A percentile compares a stretch with the other conserved stretches of the same genome.
Evolutionary conservation across 1,284 basidiomycete species (phyloP).

Genomic region (Cronartium quercuum): DNA sequence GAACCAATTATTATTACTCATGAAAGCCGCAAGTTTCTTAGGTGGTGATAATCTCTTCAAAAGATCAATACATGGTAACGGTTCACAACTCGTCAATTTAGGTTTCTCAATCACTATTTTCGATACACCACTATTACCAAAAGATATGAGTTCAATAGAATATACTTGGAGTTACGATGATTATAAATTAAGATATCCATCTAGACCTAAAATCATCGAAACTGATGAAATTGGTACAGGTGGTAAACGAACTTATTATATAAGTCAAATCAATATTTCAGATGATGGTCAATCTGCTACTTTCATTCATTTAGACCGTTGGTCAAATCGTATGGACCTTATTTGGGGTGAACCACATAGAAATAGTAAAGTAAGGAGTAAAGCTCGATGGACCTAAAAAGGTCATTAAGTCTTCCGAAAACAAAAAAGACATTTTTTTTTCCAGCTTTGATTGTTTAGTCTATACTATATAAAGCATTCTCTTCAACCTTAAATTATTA

Average conservation of each 20-base stretch:
- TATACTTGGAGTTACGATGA: slow-evolving; percentile 26
- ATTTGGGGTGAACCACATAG: slow-evolving; percentile 2
- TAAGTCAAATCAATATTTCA: neutral
- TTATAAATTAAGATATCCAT: slow-evolving; percentile 5
- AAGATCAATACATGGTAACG: slow-evolving; percentile 43
- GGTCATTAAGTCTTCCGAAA: too few species aligned
- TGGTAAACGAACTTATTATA: slow-evolving; percentile 25
- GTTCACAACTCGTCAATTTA: slow-evolving; percentile 42
- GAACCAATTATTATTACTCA: slow-evolving; percentile 39
- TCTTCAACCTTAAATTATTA: neutral
- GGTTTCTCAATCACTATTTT: slow-evolving; percentile 43
- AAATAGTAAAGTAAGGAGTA: neutral
- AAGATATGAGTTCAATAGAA: slow-evolving; percentile 40
- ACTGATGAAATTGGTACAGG: slow-evolving; percentile 19
- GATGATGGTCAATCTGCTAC: neutral
- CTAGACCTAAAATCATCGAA: slow-evolving; percentile 8
- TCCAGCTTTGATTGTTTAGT: neutral
- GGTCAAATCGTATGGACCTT: slow-evolving; percentile 11
- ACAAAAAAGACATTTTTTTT: too few species aligned
- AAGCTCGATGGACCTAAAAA: neutral
- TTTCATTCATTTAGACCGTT: slow-evolving; percentile 17
- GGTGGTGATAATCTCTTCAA: slow-evolving; percentile 45
- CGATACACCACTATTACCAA: slow-evolving; percentile 40
- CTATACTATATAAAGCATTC: neutral
- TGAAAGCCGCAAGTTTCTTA: slow-evolving; percentile 41